These are phyloP conservation scores for Pichia rugopelliculosa DNA, from an alignment of 805 yeast species.

Conservation along the genomic window DNA sequence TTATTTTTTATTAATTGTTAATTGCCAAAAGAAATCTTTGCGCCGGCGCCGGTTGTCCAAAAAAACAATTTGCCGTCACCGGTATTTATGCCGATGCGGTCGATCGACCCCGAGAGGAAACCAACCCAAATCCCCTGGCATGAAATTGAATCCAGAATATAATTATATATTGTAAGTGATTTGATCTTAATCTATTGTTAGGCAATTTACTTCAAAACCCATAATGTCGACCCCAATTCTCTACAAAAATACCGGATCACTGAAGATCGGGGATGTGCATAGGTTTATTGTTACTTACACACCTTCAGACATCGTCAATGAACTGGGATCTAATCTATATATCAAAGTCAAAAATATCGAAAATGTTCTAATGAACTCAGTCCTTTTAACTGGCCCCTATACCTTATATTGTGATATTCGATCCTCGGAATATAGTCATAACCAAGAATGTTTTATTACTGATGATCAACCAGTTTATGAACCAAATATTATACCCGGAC, in stretches of 20 bases:
- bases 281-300: conserved; percentile 47
- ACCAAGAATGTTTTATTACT: conserved; percentile 48
- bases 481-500: conserved; percentile 66
- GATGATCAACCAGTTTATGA: conserved; percentile 75
- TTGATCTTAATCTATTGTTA: no score
- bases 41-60: neutral
- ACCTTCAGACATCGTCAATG: conserved; percentile 2
- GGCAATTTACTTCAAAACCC: neutral
- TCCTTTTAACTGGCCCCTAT: conserved; percentile 85
- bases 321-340: conserved; percentile 30
- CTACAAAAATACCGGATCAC: conserved; percentile 26
- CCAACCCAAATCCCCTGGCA: no score
- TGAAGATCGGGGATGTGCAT: conserved; percentile 55
- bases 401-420: conserved; percentile 76
- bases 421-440: conserved; percentile 54
- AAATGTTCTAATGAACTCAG: conserved; percentile 66
- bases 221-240: conserved; percentile 8
- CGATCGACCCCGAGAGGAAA: neutral
- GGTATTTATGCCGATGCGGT: neutral
- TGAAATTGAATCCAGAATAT: no score
- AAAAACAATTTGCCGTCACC: neutral
- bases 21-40: neutral
- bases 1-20: neutral
- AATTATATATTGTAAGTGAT: no score
- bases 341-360: conserved; percentile 65